Conservation (phyloP, 140 eudicot genomes). For the Erigeron philadelphicus region DNA sequence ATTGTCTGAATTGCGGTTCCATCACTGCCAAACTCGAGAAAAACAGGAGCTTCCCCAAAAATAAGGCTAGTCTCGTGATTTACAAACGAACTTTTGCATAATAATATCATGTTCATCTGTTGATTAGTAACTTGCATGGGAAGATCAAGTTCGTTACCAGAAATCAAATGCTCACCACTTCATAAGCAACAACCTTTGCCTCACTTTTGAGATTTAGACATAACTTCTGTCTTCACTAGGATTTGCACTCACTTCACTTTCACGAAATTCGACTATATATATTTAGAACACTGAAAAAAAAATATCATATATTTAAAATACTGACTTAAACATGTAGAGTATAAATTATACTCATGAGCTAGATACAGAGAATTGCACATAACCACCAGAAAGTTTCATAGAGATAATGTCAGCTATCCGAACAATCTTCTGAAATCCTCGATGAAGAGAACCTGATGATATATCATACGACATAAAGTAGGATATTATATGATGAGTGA, state of each 20-base stretch:
- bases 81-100: conserved; percentile 45
- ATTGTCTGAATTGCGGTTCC: conserved; percentile 43
- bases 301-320: too few relatives aligned
- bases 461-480: conserved; percentile 7
- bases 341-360: too few relatives aligned
- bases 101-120: conserved; percentile 43
- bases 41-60: conserved; percentile 51
- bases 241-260: conserved; percentile 25
- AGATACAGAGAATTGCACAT: too few relatives aligned
- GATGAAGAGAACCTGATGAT: conserved; percentile 48
- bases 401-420: conserved; percentile 28
- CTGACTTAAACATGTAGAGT: too few relatives aligned
- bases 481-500: background rate
- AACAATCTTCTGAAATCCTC: conserved; percentile 52
- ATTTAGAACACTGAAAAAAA: too few relatives aligned
- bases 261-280: background rate
- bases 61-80: conserved; percentile 41
- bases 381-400: conserved; percentile 47
- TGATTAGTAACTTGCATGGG: conserved; percentile 59
- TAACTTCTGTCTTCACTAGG: background rate
- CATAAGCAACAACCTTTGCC: conserved; percentile 17
- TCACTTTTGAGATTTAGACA: too few relatives aligned
- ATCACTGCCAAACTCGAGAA: conserved; percentile 44
- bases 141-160: conserved; percentile 39
- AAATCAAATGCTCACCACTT: conserved; percentile 52